These are phyloP conservation scores for Nemania sp. DNA, from an alignment of 2,329 filamentous ascomycete genomes.

Conservation along the genomic window DNA sequence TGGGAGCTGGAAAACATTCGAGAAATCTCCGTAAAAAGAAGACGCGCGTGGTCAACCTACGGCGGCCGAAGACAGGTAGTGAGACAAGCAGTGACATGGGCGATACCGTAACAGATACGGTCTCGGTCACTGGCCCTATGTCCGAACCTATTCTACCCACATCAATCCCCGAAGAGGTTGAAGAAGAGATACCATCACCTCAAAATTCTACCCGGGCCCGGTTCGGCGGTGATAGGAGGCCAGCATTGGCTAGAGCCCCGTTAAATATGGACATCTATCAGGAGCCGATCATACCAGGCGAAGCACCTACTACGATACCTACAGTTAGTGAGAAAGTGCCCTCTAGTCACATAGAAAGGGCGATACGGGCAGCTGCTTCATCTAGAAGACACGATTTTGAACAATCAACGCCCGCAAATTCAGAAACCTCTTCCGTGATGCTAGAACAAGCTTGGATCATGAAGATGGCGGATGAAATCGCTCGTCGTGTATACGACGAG, in stretches of 20 bases:
- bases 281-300: slow-evolving; percentile 41
- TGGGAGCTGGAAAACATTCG: slow-evolving; percentile 69
- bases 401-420: slow-evolving; percentile 53
- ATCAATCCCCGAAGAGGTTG: slow-evolving; percentile 70
- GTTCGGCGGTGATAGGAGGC: slow-evolving; percentile 54
- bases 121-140: slow-evolving; percentile 68
- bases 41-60: slow-evolving; percentile 83
- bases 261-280: slow-evolving; percentile 53
- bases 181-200: slow-evolving; percentile 56
- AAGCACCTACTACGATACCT: slow-evolving; percentile 32
- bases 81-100: slow-evolving; percentile 65
- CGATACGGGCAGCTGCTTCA: slow-evolving; percentile 38
- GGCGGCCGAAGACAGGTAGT: slow-evolving; percentile 68
- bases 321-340: slow-evolving; percentile 33
- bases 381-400: slow-evolving; percentile 50
- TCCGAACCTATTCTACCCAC: slow-evolving; percentile 70
- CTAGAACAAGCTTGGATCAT: slow-evolving; percentile 87
- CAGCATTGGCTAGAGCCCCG: slow-evolving; percentile 49
- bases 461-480: slow-evolving; percentile 95
- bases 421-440: slow-evolving; percentile 69
- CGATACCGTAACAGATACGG: slow-evolving; percentile 63
- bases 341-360: slow-evolving; percentile 45
- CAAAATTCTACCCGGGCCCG: slow-evolving; percentile 56
- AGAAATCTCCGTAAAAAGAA: slow-evolving; percentile 81
- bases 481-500: slow-evolving; percentile 86